Evolutionary conservation across 2,329 filamentous ascomycete species (phyloP).

Genomic region (Pseudopyrenochaeta lycopersici): DNA sequence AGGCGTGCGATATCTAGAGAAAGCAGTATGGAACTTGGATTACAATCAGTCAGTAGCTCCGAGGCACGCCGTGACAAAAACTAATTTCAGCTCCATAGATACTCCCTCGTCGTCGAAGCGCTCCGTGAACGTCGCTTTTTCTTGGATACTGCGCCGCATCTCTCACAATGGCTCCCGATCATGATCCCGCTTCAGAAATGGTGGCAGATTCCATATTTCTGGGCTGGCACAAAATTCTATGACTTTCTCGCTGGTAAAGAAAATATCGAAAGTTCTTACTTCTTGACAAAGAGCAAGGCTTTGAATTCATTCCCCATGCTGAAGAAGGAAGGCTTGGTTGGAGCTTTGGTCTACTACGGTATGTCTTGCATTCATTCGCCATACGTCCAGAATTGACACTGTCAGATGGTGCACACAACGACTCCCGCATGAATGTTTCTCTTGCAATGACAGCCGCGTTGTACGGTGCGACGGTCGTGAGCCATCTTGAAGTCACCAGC

Average conservation of each 20-base stretch:
- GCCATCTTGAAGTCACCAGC: constrained; percentile 81
- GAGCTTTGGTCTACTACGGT: constrained; percentile 87
- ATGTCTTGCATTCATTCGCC: constrained; percentile 17
- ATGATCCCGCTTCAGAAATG: constrained; percentile 83
- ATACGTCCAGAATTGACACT: constrained; percentile 29
- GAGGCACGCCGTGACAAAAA: neutral
- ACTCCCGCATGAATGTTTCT: constrained; percentile 91
- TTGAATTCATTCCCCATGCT: constrained; percentile 90
- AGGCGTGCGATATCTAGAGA: constrained; percentile 85
- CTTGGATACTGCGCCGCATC: constrained; percentile 81
- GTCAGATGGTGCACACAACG: constrained; percentile 85
- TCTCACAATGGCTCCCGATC: constrained; percentile 82
- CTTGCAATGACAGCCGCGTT: constrained; percentile 88
- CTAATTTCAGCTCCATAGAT: constrained; percentile 41
- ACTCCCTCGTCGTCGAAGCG: constrained; percentile 80
- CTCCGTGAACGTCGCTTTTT: constrained; percentile 85
- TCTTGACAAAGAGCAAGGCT: constrained; percentile 85
- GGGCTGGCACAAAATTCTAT: constrained; percentile 82
- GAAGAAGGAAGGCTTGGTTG: constrained; percentile 79
- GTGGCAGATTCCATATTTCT: constrained; percentile 85
- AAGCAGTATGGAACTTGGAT: constrained; percentile 85
- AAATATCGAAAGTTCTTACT: constrained; percentile 89
- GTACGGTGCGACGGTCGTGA: constrained; percentile 83
- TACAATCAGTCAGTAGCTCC: constrained; percentile 72
- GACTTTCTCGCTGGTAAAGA: constrained; percentile 86